Percentiles rank a stretch among this genome's conserved stretches.
phyloP scores from a whole-genome alignment of 352 stramenopile genomes.

The Lagenidium sp. region DNA sequence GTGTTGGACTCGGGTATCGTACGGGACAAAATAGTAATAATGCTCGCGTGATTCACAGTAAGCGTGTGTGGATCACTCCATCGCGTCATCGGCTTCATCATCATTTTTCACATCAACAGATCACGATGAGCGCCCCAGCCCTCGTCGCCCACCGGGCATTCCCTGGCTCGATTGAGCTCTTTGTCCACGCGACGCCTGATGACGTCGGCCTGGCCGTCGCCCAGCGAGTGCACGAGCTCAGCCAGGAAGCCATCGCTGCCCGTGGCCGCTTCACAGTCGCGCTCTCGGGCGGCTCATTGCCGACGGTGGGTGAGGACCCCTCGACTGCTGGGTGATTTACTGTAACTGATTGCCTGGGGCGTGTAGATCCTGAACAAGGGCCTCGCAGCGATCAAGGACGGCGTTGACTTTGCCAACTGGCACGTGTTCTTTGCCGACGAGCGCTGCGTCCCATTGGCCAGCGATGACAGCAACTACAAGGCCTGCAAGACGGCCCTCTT shows the following conservation, averaged over 20 bases:
- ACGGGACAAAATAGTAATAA: no score
- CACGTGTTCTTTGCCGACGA: slow-evolving; percentile 98
- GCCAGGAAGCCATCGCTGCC: slow-evolving; percentile 45
- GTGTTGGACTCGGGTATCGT: no score
- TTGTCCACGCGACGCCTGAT: slow-evolving; percentile 43
- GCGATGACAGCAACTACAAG: slow-evolving; percentile 95
- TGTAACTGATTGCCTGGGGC: no score
- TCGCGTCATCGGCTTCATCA: no score
- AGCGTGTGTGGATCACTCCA: no score
- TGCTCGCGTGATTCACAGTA: no score
- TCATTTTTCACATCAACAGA: not conserved
- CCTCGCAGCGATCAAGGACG: slow-evolving; percentile 57
- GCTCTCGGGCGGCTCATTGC: slow-evolving; percentile 82
- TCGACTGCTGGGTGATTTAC: no score
- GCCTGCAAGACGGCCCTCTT: slow-evolving; percentile 89
- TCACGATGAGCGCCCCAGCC: slow-evolving; percentile 8
- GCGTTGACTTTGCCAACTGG: slow-evolving; percentile 93
- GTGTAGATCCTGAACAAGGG: slow-evolving; percentile 74
- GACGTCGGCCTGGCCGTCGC: slow-evolving; percentile 51
- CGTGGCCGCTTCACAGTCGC: slow-evolving; percentile 73
- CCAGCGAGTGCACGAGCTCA: slow-evolving; percentile 54
- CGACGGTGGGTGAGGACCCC: slow-evolving; percentile 57
- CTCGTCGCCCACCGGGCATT: slow-evolving; percentile 12
- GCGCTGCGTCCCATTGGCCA: slow-evolving; percentile 88
- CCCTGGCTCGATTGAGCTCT: slow-evolving; percentile 31